These are phyloP conservation scores for Pleurotus ostreatus DNA, from an alignment of 768 basidiomycete genomes.

Conservation along the genomic window DNA sequence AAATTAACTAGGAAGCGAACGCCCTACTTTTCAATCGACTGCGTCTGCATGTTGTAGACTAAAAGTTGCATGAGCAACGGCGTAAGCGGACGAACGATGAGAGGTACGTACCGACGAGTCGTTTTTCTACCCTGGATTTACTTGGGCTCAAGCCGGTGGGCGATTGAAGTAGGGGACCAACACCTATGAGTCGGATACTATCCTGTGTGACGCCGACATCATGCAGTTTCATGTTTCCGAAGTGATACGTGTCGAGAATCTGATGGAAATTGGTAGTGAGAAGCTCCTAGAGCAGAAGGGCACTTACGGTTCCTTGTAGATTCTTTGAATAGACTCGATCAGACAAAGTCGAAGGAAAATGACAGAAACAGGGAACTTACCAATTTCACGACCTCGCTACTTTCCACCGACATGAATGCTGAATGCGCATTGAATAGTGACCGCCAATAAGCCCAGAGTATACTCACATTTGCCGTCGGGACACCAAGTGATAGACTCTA, in stretches of 20 bases:
- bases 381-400: constrained; percentile 54
- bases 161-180: constrained; percentile 64
- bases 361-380: constrained; percentile 28
- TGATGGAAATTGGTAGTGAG: constrained; percentile 14
- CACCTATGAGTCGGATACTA: constrained; percentile 56
- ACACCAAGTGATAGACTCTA: constrained; percentile 69
- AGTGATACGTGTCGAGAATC: constrained; percentile 54
- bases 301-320: constrained; percentile 51
- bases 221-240: constrained; percentile 60
- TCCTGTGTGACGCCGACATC: constrained; percentile 72
- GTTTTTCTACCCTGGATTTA: constrained; percentile 67
- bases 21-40: constrained; percentile 62
- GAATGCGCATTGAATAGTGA: not conserved
- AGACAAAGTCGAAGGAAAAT: constrained; percentile 8
- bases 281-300: not conserved
- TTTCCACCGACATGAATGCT: constrained; percentile 75
- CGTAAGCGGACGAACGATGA: not conserved
- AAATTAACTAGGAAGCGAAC: constrained; percentile 2
- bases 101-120: constrained; percentile 55
- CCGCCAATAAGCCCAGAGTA: not conserved
- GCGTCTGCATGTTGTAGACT: constrained; percentile 69
- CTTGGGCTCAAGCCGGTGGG: constrained; percentile 61
- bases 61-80: not conserved
- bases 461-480: constrained; percentile 54
- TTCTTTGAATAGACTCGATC: constrained; percentile 32